A percentile compares a stretch with the other conserved stretches of the same genome.
Conservation (phyloP, 2,329 filamentous ascomycete genomes). For the Exophiala lecanii-corni region DNA sequence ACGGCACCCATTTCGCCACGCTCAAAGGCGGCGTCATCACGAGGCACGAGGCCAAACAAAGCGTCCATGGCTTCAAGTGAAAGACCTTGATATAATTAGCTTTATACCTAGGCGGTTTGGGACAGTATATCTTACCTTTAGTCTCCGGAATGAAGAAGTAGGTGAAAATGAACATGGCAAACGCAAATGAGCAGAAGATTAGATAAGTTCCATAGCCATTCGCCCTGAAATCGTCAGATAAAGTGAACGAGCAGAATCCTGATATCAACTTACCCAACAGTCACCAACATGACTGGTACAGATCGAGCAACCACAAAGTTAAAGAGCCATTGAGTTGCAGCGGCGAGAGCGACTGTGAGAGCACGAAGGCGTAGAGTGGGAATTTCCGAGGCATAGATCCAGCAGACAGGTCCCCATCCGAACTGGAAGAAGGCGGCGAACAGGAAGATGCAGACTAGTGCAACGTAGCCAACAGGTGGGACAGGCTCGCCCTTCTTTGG, state of each 20-base stretch:
- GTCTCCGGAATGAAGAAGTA: conserved; percentile 68
- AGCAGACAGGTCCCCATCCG: conserved; percentile 67
- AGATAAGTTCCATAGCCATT: conserved; percentile 58
- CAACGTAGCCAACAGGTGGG: conserved; percentile 63
- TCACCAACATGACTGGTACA: conserved; percentile 52
- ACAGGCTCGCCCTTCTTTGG: conserved; percentile 52
- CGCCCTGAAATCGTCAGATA: conserved; percentile 12
- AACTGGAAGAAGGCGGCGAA: conserved; percentile 68
- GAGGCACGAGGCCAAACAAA: conserved; percentile 13
- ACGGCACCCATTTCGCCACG: conserved; percentile 7
- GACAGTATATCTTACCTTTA: conserved; percentile 47
- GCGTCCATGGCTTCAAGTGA: conserved; percentile 15
- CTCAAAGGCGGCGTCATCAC: conserved; percentile 7
- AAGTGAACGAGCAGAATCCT: not conserved
- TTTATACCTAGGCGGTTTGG: no score
- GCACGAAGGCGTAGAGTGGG: conserved; percentile 62
- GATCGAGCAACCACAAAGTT: conserved; percentile 64
- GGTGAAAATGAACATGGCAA: conserved; percentile 61
- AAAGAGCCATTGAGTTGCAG: conserved; percentile 68
- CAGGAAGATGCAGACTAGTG: conserved; percentile 68
- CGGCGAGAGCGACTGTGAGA: conserved; percentile 63
- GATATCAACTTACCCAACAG: conserved; percentile 36
- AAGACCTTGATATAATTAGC: conserved; percentile 3
- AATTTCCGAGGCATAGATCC: conserved; percentile 69
- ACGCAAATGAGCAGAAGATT: conserved; percentile 63